These are phyloP conservation scores for Tulasnella sp. DNA, from an alignment of 768 basidiomycete species.

Conservation along the genomic window DNA sequence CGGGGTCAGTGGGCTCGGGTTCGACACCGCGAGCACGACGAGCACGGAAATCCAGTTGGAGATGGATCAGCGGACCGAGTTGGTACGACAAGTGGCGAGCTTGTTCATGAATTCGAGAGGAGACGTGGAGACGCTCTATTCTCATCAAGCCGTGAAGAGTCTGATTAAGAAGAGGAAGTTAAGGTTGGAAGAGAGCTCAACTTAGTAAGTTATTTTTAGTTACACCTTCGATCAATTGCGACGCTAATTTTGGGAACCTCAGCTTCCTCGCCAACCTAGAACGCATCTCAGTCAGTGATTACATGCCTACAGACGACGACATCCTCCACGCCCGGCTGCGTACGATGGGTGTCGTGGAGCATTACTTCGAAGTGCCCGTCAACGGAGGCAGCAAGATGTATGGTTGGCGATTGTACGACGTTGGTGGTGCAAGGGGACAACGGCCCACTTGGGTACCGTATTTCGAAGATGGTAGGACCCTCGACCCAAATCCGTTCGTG, in stretches of 20 bases:
- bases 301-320: constrained; percentile 23
- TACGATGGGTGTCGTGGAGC: constrained; percentile 23
- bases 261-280: constrained; percentile 23
- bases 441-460: constrained; percentile 23
- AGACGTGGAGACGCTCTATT: constrained; percentile 14
- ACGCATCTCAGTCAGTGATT: constrained; percentile 19
- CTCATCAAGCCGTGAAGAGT: constrained; percentile 14
- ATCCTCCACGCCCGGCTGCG: constrained; percentile 24
- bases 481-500: not conserved
- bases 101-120: not conserved
- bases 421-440: constrained; percentile 21
- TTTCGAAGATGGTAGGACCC: constrained; percentile 21
- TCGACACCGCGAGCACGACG: constrained; percentile 12
- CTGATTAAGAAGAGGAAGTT: constrained; percentile 21
- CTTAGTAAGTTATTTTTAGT: constrained; percentile 14
- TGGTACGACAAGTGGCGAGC: not conserved
- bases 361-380: constrained; percentile 20
- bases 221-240: not conserved
- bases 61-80: constrained; percentile 8
- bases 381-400: constrained; percentile 5
- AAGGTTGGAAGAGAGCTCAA: constrained; percentile 17
- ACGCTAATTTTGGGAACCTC: constrained; percentile 6
- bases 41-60: constrained; percentile 1
- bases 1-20: not conserved
- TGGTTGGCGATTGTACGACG: constrained; percentile 21